Base-by-base conservation (phyloP, 169 alveolate genomes). In the Babesia divergens region DNA sequence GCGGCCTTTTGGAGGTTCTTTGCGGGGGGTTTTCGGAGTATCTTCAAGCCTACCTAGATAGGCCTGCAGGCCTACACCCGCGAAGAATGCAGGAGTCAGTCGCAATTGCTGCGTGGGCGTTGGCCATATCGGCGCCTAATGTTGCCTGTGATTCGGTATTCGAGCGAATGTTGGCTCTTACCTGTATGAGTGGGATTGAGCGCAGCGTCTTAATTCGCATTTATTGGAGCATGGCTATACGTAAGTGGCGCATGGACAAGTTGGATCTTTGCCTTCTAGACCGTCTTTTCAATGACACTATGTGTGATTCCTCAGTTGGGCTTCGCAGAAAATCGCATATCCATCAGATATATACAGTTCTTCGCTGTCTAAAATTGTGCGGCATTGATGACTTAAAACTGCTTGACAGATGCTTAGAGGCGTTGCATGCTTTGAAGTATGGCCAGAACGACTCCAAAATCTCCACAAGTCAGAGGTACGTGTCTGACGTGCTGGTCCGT, bases 401-500 rank as follows among this genome's bases (percentile, higher is more conserved):
- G 52, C 38, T 32, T 11, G 59, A 40, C 18, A 43, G 55, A 13
- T 75, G 84, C 28, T 47, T 54, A 32, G 77, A 32, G 22, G 20
- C 64, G 13, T 50, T 75, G 47, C 32, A 50, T 18, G 50, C 9
- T 24, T 28, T 49, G 18, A 29, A 49, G 11, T 75, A 75, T 37
- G 76, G 77, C 22, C 42, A 75, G 14, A 75, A 60, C 31, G 79
- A 67, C 34, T 60, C 71, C 43, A 75, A 59, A 34, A 75, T 75
- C 8, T 80, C 88, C 0, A 80, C 68, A 5, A 66, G 83, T 20
- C 88, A 80, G 37, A 20, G 74, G 43, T 46, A 56, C 42, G 84
- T 80, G 37, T 80, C 88, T 11, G 88, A 80, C 28, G 81, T 70
- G 18, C 58, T 80, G 31, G 68, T 64, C 13, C 55, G 88, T n/a